Evolutionary conservation across 306 rosid species (phyloP).

Genomic region (Gynostemma pentaphyllum): DNA sequence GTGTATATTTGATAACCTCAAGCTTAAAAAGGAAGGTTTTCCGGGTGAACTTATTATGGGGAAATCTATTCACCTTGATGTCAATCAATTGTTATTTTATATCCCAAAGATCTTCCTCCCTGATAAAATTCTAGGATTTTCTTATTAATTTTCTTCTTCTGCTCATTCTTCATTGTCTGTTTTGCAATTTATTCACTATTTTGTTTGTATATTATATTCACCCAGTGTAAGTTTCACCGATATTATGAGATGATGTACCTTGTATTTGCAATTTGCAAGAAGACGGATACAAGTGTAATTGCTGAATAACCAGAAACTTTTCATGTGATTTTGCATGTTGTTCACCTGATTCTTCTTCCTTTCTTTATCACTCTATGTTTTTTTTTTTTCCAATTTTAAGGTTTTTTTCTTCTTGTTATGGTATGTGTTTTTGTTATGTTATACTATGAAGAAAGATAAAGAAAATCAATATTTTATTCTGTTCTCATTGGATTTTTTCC

Average conservation of each 20-base stretch:
- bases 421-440: neutral
- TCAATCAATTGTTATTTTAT: neutral
- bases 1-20: constrained; percentile 2
- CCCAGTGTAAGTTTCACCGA: no score
- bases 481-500: constrained; percentile 17
- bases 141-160: neutral
- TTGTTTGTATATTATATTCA: neutral
- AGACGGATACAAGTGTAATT: neutral
- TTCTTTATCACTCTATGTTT: neutral
- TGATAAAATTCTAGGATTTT: neutral
- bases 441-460: neutral
- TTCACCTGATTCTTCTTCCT: neutral
- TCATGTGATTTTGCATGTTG: neutral
- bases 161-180: neutral
- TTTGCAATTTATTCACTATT: neutral
- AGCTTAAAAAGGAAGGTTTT: neutral
- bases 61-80: neutral
- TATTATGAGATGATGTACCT: neutral
- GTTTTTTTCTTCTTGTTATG: neutral
- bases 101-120: neutral
- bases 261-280: neutral
- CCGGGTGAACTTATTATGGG: neutral
- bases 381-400: constrained; percentile 6
- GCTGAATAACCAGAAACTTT: neutral
- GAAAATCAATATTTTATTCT: neutral